Evolutionary conservation across 2,329 filamentous ascomycete genomes (phyloP).

Genomic region (Diaporthe sp.): DNA sequence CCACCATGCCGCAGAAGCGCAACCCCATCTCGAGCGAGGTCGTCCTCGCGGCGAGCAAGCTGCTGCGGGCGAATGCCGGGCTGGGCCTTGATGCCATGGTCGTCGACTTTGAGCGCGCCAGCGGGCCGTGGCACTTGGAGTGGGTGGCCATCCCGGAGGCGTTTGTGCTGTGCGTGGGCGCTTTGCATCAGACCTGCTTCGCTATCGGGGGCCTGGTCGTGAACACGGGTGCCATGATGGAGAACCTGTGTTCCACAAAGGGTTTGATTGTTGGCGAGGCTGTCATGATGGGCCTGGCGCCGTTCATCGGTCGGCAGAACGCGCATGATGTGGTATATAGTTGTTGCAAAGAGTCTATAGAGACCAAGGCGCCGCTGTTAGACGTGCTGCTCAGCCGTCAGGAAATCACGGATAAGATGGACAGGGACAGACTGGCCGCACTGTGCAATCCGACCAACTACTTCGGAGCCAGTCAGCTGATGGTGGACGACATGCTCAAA

Average conservation of each 20-base stretch:
- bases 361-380: constrained; percentile 53
- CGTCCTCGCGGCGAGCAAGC: constrained; percentile 66
- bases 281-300: constrained; percentile 72
- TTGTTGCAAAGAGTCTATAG: constrained; percentile 59
- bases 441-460: constrained; percentile 56
- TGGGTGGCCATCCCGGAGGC: constrained; percentile 68
- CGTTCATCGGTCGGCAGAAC: constrained; percentile 62
- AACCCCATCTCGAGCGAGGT: constrained; percentile 71
- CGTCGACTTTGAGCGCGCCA: constrained; percentile 68
- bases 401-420: constrained; percentile 57
- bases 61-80: constrained; percentile 64
- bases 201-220: constrained; percentile 65
- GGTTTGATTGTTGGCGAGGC: constrained; percentile 70
- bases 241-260: constrained; percentile 62
- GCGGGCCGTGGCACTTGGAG: constrained; percentile 70
- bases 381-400: constrained; percentile 55
- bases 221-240: constrained; percentile 60
- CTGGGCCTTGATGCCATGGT: constrained; percentile 69
- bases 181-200: constrained; percentile 66
- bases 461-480: constrained; percentile 45
- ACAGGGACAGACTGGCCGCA: constrained; percentile 33
- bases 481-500: constrained; percentile 46
- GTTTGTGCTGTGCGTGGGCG: constrained; percentile 65
- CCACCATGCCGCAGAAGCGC: constrained; percentile 70
- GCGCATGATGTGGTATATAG: constrained; percentile 70